A percentile compares a stretch with the other conserved stretches of the same genome.
Conservation (phyloP, 225 moss, liverwort and hornwort genomes). For the Thuidium tamariscinum region DNA sequence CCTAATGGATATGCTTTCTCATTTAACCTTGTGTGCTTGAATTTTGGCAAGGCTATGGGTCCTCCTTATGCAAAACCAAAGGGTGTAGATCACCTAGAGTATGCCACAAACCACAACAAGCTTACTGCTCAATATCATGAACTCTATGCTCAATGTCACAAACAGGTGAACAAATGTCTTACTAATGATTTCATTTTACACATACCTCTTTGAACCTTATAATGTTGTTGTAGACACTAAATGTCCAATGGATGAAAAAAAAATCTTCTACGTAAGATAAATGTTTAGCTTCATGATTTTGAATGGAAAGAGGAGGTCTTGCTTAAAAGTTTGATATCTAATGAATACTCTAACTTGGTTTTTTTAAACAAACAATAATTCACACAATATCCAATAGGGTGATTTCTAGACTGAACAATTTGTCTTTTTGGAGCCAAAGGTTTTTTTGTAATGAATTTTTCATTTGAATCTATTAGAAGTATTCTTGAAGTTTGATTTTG, state of each 20-base stretch:
- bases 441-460: not conserved
- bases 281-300: not conserved
- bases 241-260: fast-evolving
- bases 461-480: not conserved
- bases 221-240: fast-evolving
- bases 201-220: not conserved
- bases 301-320: fast-evolving
- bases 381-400: fast-evolving
- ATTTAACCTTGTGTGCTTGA: not conserved
- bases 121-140: conserved; percentile 21
- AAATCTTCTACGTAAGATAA: not conserved
- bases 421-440: fast-evolving
- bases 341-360: fast-evolving
- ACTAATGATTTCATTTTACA: not conserved
- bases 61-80: not conserved
- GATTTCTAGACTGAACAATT: fast-evolving
- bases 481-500: too few species aligned
- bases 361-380: not conserved
- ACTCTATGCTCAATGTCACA: conserved; percentile 16
- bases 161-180: not conserved
- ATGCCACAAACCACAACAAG: conserved; percentile 7
- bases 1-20: not conserved
- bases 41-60: not conserved
- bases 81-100: not conserved
- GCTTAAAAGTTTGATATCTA: not conserved